Base-by-base conservation (phyloP, 441 rosid species). In the Sinapis alba region DNA sequence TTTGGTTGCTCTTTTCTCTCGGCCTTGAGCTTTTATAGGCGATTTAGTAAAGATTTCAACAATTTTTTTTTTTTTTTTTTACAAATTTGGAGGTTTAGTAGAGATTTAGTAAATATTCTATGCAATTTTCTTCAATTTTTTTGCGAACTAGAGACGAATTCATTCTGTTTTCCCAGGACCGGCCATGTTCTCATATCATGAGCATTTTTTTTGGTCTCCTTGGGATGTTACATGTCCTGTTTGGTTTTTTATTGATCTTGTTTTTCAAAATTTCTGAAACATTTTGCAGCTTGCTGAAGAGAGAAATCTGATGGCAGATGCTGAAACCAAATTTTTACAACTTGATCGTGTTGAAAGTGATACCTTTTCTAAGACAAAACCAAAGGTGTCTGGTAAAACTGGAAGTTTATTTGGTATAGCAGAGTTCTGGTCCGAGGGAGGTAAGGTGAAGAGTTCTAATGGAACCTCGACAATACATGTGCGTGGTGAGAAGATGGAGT, bases 261-360 rank as follows among this genome's bases (percentile, higher is more conserved):
- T 21, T 6, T 61, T 59, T 16, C 1, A 3, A 6, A 5, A 5
- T 13, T 56, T 64, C 28, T 21, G 9, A 5, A 53, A 45, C 50
- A 7, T 78, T 50, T 83, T 18, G 80, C 90, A 94, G 98, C 93
- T 94, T 69, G 69, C 15, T 26, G 86, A 87, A 75, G 86, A 88
- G 62, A 88, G 89, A 80, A 82, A 80, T 73, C 81, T 80, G 81
- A 72, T 90, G 82, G 81, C 77, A 18, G 90, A 85, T 74, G 80
- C 97, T 2, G 80, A 89, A 70, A 65, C 79, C 8, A 81, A 83
- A 47, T 81, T 94, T 73, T 82, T 86, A 77, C 85, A 76, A 21
- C 21, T 87, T 50, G 77, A 72, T 72, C 69, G 58, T 3, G 27
- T 20, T 66, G 65, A 20, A 51, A 86, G 84, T 32, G 82, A 62